Evolutionary conservation across 2,329 filamentous ascomycete genomes (phyloP).

Genomic region (Diaporthe citriasiana): DNA sequence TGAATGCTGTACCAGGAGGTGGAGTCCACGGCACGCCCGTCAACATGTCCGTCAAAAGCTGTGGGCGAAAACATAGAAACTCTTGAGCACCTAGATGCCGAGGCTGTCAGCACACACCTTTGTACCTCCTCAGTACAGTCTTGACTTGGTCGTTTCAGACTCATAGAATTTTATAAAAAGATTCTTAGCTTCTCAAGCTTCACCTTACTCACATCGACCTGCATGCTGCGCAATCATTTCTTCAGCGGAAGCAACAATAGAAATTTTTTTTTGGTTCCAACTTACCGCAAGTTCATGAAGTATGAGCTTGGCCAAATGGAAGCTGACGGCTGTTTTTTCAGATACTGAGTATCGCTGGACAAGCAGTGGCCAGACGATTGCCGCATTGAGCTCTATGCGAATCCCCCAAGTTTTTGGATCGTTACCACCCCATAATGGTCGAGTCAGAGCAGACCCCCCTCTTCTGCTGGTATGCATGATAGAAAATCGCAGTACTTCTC

Average conservation of each 20-base stretch:
- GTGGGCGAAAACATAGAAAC: neutral
- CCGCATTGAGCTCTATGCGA: neutral
- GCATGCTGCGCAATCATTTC: neutral
- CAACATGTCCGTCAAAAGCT: neutral
- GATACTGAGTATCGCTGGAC: neutral
- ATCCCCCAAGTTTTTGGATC: neutral
- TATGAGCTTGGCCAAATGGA: neutral
- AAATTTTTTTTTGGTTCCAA: neutral
- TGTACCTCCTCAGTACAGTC: neutral
- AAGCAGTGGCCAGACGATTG: neutral
- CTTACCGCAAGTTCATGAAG: conserved; percentile 14
- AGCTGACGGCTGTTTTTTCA: neutral
- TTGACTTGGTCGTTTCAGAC: neutral
- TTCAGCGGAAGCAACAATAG: neutral
- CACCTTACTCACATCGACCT: neutral
- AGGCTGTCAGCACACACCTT: neutral
- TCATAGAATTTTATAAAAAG: too few species aligned
- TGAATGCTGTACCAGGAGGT: neutral
- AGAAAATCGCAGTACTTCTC: neutral
- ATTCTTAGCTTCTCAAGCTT: neutral
- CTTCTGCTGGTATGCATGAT: neutral
- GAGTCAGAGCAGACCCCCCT: neutral
- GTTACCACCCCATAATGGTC: neutral
- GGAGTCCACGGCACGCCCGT: neutral
- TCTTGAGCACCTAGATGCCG: neutral